These are phyloP conservation scores for Aspergillus ochraceus DNA, from an alignment of 2,329 filamentous ascomycete genomes.

Conservation along the genomic window DNA sequence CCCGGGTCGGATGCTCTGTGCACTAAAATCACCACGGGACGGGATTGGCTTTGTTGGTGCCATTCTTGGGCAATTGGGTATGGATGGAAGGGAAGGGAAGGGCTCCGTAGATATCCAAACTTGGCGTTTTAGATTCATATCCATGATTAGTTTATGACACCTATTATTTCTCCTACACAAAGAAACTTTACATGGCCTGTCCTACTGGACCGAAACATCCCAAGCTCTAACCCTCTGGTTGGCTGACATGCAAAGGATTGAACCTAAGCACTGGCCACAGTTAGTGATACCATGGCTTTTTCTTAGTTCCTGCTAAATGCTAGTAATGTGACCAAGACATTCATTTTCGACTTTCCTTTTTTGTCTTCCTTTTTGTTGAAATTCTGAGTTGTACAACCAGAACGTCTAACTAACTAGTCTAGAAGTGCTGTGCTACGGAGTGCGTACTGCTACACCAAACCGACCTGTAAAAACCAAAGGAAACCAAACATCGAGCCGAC, in stretches of 20 bases:
- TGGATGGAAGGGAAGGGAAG: background rate
- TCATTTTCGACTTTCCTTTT: background rate
- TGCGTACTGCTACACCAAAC: background rate
- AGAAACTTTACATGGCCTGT: background rate
- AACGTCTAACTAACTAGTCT: background rate
- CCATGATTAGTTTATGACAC: background rate
- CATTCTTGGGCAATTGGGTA: background rate
- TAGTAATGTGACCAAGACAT: background rate
- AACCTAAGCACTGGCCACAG: constrained; percentile 14
- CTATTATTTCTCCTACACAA: background rate
- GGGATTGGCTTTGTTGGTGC: background rate
- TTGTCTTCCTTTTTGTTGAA: background rate
- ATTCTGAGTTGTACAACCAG: constrained; percentile 8
- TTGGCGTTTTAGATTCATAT: background rate
- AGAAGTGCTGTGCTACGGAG: no score
- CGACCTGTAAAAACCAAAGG: background rate
- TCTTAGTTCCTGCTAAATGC: background rate
- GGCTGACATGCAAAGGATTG: constrained; percentile 4
- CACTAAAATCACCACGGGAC: background rate
- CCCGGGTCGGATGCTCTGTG: background rate
- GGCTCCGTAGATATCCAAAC: background rate
- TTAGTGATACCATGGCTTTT: constrained; percentile 7
- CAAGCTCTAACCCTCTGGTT: background rate
- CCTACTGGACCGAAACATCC: background rate
- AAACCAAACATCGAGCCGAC: background rate